These are phyloP conservation scores for Scheffersomyces titani DNA, from an alignment of 1,139 yeast species.

Conservation along the genomic window DNA sequence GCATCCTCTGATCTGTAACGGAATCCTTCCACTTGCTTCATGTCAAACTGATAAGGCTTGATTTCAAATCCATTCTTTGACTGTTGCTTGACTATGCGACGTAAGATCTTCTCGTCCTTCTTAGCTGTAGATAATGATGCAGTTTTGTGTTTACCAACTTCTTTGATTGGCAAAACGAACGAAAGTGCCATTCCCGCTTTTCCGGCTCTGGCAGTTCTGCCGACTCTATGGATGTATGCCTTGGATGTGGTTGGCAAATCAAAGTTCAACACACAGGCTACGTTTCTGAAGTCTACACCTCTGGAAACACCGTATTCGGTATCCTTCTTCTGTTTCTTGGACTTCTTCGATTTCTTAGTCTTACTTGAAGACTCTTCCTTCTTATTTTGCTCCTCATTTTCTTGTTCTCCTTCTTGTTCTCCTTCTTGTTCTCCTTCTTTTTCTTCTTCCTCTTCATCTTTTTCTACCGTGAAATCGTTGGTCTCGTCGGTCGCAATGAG, in stretches of 20 bases:
- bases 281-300: constrained; percentile 95
- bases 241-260: constrained; percentile 91
- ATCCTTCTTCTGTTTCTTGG: constrained; percentile 47
- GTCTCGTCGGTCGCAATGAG: constrained; percentile 96
- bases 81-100: constrained; percentile 77
- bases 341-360: constrained; percentile 23
- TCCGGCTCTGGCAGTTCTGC: constrained; percentile 98
- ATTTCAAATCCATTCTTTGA: constrained; percentile 69
- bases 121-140: constrained; percentile 72
- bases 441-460: constrained; percentile 51
- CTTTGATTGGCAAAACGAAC: constrained; percentile 81
- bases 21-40: constrained; percentile 92
- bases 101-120: constrained; percentile 82
- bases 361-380: constrained; percentile 10
- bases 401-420: constrained; percentile 15
- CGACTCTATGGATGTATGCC: constrained; percentile 91
- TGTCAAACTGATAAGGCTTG: constrained; percentile 87
- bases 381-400: constrained; percentile 13
- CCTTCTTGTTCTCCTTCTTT: constrained; percentile 32
- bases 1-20: constrained; percentile 98
- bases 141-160: constrained; percentile 86
- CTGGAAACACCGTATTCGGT: constrained; percentile 92
- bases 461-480: constrained; percentile 50
- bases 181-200: constrained; percentile 94
- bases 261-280: constrained; percentile 94